Conservation (phyloP, 495 filamentous ascomycete genomes). For the Aspergillus baeticus region DNA sequence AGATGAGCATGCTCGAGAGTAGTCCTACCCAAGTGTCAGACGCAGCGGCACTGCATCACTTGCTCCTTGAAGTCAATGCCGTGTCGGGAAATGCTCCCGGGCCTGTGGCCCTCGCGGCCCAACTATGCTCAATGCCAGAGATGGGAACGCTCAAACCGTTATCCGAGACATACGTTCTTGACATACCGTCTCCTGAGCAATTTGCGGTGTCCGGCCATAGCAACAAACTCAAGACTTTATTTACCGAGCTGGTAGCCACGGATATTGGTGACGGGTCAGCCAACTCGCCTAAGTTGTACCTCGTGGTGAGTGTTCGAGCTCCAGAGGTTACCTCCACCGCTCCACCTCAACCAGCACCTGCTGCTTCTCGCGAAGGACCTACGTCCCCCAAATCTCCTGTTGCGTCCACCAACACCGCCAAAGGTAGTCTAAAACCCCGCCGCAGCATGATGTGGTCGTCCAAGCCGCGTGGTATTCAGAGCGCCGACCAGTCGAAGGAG, state of each 20-base stretch:
- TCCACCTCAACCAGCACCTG: conserved; percentile 26
- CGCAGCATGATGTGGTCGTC: conserved; percentile 83
- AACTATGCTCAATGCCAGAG: conserved; percentile 68
- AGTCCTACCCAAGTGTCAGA: conserved; percentile 66
- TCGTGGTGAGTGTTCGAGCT: conserved; percentile 79
- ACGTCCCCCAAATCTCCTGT: conserved; percentile 29
- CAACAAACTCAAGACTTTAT: conserved; percentile 76
- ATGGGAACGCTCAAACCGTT: conserved; percentile 62
- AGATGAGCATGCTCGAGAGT: conserved; percentile 91
- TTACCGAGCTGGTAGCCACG: conserved; percentile 74
- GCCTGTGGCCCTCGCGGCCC: conserved; percentile 73
- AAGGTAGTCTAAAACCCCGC: conserved; percentile 52
- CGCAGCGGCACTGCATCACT: conserved; percentile 72
- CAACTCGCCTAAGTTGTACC: conserved; percentile 66
- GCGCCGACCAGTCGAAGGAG: conserved; percentile 38
- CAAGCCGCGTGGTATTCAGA: conserved; percentile 32
- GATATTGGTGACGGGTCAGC: conserved; percentile 80
- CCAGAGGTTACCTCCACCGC: conserved; percentile 51
- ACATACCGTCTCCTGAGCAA: conserved; percentile 71
- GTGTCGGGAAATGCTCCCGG: conserved; percentile 71
- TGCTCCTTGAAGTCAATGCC: conserved; percentile 79
- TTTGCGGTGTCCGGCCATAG: conserved; percentile 56
- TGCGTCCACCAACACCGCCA: conserved; percentile 29
- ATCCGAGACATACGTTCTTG: conserved; percentile 79
- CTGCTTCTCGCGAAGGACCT: conserved; percentile 38